Conservation (phyloP, 192 early-diverging fungal genomes). For the Mycoemilia scoparia region DNA sequence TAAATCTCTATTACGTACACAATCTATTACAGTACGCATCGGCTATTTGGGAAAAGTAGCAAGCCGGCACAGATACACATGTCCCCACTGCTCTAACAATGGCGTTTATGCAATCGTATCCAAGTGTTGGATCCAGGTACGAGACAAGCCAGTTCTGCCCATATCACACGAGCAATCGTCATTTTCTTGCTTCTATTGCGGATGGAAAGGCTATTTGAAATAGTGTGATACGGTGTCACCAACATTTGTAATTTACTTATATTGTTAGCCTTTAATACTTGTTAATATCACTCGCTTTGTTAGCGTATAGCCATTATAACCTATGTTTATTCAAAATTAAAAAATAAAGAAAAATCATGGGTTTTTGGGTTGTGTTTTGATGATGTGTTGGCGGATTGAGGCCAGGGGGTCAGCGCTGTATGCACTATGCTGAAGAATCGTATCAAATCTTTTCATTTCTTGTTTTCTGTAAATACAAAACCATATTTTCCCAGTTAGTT, state of each 20-base stretch:
- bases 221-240: not conserved
- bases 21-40: no score
- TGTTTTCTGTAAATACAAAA: no score
- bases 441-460: constrained; percentile 55
- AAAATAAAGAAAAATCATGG: not conserved
- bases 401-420: constrained; percentile 51
- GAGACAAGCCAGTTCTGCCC: no score
- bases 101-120: no score
- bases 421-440: constrained; percentile 48
- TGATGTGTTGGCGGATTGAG: constrained; percentile 53
- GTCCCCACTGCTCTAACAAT: no score
- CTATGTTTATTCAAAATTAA: constrained; percentile 3
- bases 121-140: no score
- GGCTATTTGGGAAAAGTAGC: no score
- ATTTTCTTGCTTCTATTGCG: not conserved
- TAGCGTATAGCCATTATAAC: not conserved
- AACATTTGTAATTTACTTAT: not conserved
- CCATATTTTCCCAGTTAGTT: no score
- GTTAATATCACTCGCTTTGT: not conserved
- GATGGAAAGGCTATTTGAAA: not conserved
- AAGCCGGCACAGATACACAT: no score
- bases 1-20: no score
- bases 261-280: constrained; percentile 1
- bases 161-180: no score
- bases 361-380: constrained; percentile 37